Base-by-base conservation (phyloP, 805 yeast species). In the Ogataea nakhonphanomensis region DNA sequence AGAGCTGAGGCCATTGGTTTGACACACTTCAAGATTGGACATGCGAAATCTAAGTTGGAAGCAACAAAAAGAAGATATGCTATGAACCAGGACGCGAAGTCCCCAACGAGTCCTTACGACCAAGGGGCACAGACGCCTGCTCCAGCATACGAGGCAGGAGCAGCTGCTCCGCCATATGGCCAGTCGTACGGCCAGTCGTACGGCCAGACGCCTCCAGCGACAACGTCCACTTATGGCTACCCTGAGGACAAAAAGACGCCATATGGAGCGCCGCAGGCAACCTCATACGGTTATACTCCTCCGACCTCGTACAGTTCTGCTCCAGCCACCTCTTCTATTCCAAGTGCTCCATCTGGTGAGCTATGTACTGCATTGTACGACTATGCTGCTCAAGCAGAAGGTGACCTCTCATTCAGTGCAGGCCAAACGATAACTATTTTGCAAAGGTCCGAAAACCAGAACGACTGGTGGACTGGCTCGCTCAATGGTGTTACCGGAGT, bases 391-490 rank as follows among this genome's bases (percentile, higher is more conserved):
- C 97, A 89, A 63, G 93, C 96, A 0, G 85, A 76, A 24, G 98
- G 98, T 15, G 99, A 93, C 59, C 71, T 93, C 57, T 65, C 84
- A 13, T 87, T 93, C 68, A 73, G 80, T 25, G 95, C 95, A 0
- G 99, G 98, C 15, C 84, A 90, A 14, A 74, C 79, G 23, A 90
- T 93, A 50, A 85, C 86, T 53, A 72, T 93, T 44, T 77, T 89
- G 3, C 85, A 88, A 58, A 81, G 87, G 56, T 84, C 95, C 1
- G 71, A 77, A 0, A 96, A 89, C 59, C 74, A 81, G 38, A 88
- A 87, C 55, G 99, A 95, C 5, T 93, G 99, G 99, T 93, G 99
- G 99, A 88, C 96, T 0, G 99, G 99, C 10, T 66, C 73, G 28
- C 67, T 75, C 47, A 86, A 88, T 53, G 97, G 96, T 7, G 82